phyloP scores from a whole-genome alignment of 371 early-diverging fungal species.

The Saksenaea oblongispora region DNA sequence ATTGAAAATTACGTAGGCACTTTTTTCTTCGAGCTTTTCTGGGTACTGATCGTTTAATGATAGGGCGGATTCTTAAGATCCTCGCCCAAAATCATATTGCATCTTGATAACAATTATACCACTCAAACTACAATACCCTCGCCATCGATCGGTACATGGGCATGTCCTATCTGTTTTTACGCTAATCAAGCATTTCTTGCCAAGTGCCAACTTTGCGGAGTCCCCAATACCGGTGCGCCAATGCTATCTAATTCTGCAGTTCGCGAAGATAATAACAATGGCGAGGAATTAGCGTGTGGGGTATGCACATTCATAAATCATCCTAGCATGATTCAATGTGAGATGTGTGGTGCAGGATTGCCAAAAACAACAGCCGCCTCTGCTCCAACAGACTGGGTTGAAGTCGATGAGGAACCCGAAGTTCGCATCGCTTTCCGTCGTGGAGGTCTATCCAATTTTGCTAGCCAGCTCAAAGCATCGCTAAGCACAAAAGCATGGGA shows the following conservation, averaged over 20 bases:
- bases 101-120: conserved; percentile 33
- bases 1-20: conserved; percentile 59
- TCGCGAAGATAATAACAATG: conserved; percentile 2
- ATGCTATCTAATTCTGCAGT: not conserved
- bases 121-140: conserved; percentile 10
- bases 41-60: conserved; percentile 14
- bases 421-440: conserved; percentile 79
- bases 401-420: conserved; percentile 13
- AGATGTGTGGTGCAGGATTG: conserved; percentile 72
- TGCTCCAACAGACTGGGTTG: not conserved
- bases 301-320: conserved; percentile 88
- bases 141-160: conserved; percentile 52
- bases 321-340: conserved; percentile 76
- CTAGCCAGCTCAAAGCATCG: conserved; percentile 59
- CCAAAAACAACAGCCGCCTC: conserved; percentile 31
- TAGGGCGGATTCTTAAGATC: conserved; percentile 67
- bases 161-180: conserved; percentile 75
- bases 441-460: conserved; percentile 68
- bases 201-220: conserved; percentile 80
- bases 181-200: conserved; percentile 47
- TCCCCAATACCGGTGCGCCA: conserved; percentile 29
- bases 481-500: conserved; percentile 69
- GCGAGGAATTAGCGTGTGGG: conserved; percentile 52
- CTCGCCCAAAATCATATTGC: conserved; percentile 65
- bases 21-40: conserved; percentile 3